phyloP scores from a whole-genome alignment of 2,329 filamentous ascomycete genomes.

The Clonostachys sp. region DNA sequence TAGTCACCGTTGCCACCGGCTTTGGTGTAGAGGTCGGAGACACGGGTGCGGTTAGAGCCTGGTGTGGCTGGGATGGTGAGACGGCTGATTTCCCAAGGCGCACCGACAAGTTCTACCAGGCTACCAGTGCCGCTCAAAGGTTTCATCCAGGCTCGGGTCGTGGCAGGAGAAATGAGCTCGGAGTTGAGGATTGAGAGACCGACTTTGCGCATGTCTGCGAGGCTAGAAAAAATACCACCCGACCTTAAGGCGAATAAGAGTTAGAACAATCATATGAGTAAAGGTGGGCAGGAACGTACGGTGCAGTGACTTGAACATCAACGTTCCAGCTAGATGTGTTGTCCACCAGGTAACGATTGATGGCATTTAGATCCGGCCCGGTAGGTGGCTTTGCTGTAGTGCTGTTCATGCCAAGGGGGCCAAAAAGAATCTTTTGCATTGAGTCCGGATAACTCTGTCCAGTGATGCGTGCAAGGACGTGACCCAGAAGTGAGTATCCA shows the following conservation, averaged over 20 bases:
- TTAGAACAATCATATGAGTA: no score
- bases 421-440: background rate
- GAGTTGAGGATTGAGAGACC: conserved; percentile 12
- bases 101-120: conserved; percentile 7
- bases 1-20: conserved; percentile 17
- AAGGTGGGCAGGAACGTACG: no score
- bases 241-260: conserved; percentile 1
- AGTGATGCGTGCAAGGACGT: conserved; percentile 7
- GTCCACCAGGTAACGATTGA: background rate
- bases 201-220: conserved; percentile 5
- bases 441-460: background rate
- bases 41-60: conserved; percentile 13
- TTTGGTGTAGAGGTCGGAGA: conserved; percentile 18
- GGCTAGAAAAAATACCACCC: conserved; percentile 5
- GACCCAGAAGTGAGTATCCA: conserved; percentile 8
- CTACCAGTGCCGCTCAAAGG: conserved; percentile 6
- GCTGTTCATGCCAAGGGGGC: conserved; percentile 3
- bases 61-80: conserved; percentile 4
- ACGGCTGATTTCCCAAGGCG: conserved; percentile 12
- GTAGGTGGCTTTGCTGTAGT: conserved; percentile 1
- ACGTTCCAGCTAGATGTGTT: background rate
- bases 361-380: background rate
- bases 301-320: background rate
- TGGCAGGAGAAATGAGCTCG: conserved; percentile 2
- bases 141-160: conserved; percentile 10